Evolutionary conservation across 495 filamentous ascomycete genomes (phyloP), one percentile per base, ranked within the genome.

Genomic region (Stereocaulon alpinum): DNA sequence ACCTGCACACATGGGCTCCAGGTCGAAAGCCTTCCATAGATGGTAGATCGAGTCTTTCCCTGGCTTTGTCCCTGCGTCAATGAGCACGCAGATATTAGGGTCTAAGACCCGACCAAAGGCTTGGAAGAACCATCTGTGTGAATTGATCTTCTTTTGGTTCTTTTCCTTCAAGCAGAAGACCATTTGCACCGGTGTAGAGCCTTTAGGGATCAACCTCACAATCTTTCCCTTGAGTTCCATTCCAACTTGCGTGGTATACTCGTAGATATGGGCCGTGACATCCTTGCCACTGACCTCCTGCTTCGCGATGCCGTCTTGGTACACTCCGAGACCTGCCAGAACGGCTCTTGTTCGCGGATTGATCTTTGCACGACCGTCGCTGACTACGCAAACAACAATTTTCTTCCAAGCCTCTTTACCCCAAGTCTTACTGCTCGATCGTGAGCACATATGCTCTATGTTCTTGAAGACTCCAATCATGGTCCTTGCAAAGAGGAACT

Each of bases 91-190:
- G 58, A 97, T 92, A 64, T 96, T 97, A 12, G 94, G 94, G 48
- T 99, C 84, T 20, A 99, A 74, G 11, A 97, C 87, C 43, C 82
- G 81, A 53, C 94, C 94, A 71, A 99, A 99, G 0, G 92, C 94
- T 68, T 96, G 87, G 82, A 99, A 97, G 76, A 97, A 96, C 94
- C 94, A 99, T 65, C 94, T 77, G 69, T 99, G 94, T 2, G 92
- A 96, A 69, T 99, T 99, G 80, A 99, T 97, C 77, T 99, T 99
- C 78, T 99, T 99, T 77, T 96, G 91, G 68, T 99, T 99, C 79
- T 96, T 95, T 71, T 99, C 94, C 78, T 99, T 99, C 63, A 99
- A 71, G 69, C 94, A 99, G 78, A 99, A 99, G 0, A 99, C 83
- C 81, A 99, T 87, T 72, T 99, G 94, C 12, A 97, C 88, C 0